Conservation (phyloP, 2,329 filamentous ascomycete species). For the Paracoccidioides brasiliensis region DNA sequence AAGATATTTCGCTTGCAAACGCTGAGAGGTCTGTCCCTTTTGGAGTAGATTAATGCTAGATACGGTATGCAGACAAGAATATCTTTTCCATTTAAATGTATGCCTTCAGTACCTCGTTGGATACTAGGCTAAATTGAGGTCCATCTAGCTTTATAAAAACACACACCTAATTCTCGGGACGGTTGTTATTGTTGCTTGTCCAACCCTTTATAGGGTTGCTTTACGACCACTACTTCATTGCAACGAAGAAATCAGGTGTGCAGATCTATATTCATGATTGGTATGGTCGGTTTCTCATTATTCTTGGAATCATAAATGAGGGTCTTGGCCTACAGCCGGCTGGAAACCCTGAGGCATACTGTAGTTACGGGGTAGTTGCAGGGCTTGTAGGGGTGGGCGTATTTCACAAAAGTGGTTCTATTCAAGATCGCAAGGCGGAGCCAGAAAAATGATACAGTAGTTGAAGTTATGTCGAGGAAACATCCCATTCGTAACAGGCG, state of each 20-base stretch:
- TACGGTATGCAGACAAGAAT: slow-evolving; percentile 6
- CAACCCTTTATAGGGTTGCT: slow-evolving; percentile 19
- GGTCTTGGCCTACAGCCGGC: slow-evolving; percentile 40
- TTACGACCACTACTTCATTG: slow-evolving; percentile 18
- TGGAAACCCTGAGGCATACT: slow-evolving; percentile 21
- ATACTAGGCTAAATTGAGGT: not conserved
- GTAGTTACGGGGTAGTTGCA: slow-evolving; percentile 40
- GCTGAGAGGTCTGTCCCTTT: slow-evolving; percentile 18
- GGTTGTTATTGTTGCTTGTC: slow-evolving; percentile 17
- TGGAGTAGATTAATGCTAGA: slow-evolving; percentile 21
- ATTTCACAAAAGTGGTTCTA: slow-evolving; percentile 18
- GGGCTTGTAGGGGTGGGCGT: slow-evolving; percentile 33
- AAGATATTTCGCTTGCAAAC: no score
- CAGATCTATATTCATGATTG: slow-evolving; percentile 36
- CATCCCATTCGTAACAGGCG: not conserved
- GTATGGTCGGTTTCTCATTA: slow-evolving; percentile 39
- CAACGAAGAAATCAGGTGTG: slow-evolving; percentile 3
- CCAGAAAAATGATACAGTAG: not conserved
- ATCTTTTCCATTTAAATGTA: not conserved
- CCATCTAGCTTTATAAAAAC: slow-evolving; percentile 13
- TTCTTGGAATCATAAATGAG: slow-evolving; percentile 44
- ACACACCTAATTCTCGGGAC: slow-evolving; percentile 19
- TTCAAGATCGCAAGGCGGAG: slow-evolving; percentile 10
- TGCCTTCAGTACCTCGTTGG: not conserved
- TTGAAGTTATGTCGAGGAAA: not conserved